A percentile compares a stretch with the other conserved stretches of the same genome.
phyloP scores from a whole-genome alignment of 768 basidiomycete species.

The Hypholoma fasciculare region DNA sequence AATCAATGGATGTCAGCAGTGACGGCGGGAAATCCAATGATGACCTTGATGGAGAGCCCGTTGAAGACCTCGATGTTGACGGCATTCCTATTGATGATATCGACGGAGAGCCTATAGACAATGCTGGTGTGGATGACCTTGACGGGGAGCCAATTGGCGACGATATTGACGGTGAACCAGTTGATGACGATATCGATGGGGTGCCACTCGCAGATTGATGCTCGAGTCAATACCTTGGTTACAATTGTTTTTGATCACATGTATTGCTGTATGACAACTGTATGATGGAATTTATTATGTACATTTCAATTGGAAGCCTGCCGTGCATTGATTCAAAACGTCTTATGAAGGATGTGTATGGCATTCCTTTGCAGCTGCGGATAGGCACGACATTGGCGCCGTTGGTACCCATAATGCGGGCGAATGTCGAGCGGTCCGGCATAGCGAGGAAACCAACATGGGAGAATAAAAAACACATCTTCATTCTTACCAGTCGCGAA shows the following conservation, averaged over 20 bases:
- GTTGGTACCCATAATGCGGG: conserved; percentile 90
- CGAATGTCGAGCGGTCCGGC: conserved; percentile 82
- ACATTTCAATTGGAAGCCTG: too few species aligned
- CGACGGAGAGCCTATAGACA: conserved; percentile 43
- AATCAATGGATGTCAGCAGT: conserved; percentile 36
- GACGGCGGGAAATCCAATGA: conserved; percentile 38
- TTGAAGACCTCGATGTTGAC: conserved; percentile 30
- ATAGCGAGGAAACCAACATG: conserved; percentile 87
- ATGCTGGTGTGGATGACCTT: conserved; percentile 38
- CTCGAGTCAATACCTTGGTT: neutral
- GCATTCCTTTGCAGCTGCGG: conserved; percentile 34
- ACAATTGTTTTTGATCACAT: too few species aligned
- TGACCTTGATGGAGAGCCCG: conserved; percentile 53
- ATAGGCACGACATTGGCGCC: conserved; percentile 89
- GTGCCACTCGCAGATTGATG: conserved; percentile 32
- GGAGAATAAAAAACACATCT: conserved; percentile 22
- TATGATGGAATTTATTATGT: too few species aligned
- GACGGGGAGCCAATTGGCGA: conserved; percentile 44
- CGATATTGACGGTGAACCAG: conserved; percentile 28
- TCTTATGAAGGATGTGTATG: too few species aligned
- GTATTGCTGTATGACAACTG: too few species aligned
- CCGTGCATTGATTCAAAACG: too few species aligned
- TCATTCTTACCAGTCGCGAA: too few species aligned
- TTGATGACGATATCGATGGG: conserved; percentile 46
- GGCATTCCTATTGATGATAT: conserved; percentile 28